Evolutionary conservation across 2,329 filamentous ascomycete species (phyloP), one percentile per base, ranked within the genome.

Genomic region (Huntiella bhutanensis): DNA sequence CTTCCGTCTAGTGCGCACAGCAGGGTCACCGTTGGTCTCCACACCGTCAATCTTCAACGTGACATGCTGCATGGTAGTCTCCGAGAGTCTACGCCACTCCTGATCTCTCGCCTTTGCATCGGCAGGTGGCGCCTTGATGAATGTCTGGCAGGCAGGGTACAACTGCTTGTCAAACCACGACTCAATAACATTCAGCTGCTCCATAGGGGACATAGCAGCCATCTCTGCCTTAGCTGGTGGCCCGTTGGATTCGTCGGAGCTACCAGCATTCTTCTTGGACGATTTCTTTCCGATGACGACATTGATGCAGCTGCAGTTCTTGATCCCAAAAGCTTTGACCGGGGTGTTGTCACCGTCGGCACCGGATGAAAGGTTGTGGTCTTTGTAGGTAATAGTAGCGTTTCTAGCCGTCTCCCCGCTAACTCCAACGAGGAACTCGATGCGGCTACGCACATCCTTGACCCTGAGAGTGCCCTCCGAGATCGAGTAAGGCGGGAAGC

Each of bases 31-130:
- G 41, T 80, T 77, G 0, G 77, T 78, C 53, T 88, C 81, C 2
- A 88, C 74, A 16, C 71, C 77, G 57, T 91, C 83, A 35, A 85
- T 60, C 62, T 87, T 88, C 52, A 91, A 62, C 34, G 88, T 56
- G 2, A 86, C 74, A 54, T 86, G 80, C 51, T 79, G 75, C 66
- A 91, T 67, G 35, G 86, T 71, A 4, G 78, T 82, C 64, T 91
- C 83, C 3, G 75, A 77, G 13, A 91, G 60, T 57, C 73, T 78
- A 58, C 80, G 77, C 58, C 88, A 79, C 56, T 87, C 80, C 33
- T 85, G 82, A 11, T 72, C 70, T 43, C 73, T 66, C 66, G 81
- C 84, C 59, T 78, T 77, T 35, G 63, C 56, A 44, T 85, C 80
- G 3, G 61, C 57, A 0, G 83, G 82, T 8, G 83, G 78, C 6